These are phyloP conservation scores for Pezicula carpinea DNA, from an alignment of 2,329 filamentous ascomycete species.

Conservation along the genomic window DNA sequence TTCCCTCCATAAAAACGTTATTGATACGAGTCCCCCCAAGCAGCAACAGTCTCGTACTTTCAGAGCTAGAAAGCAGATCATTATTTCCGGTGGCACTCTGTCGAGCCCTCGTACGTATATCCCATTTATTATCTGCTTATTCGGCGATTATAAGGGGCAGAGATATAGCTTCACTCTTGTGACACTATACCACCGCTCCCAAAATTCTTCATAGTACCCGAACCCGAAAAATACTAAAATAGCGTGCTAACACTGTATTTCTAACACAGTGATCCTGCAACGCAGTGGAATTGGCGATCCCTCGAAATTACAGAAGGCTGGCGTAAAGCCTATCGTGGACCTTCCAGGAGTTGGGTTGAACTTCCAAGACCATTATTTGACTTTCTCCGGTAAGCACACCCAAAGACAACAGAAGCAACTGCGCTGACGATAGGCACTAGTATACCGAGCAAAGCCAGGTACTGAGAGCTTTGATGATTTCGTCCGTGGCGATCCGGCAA, in stretches of 20 bases:
- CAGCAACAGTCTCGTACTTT: slow-evolving; percentile 27
- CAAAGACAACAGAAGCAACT: neutral
- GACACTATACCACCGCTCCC: no score
- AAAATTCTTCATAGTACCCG: no score
- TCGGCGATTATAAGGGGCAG: no score
- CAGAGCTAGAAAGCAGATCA: slow-evolving; percentile 32
- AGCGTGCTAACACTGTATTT: no score
- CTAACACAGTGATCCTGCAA: slow-evolving; percentile 15
- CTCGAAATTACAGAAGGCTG: slow-evolving; percentile 24
- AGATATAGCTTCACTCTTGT: no score
- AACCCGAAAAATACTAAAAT: no score
- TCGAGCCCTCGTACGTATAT: slow-evolving; percentile 1
- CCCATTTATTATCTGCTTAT: no score
- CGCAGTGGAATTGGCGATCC: slow-evolving; percentile 24
- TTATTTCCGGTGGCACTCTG: slow-evolving; percentile 30
- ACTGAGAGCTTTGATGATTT: slow-evolving; percentile 80
- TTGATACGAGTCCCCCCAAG: slow-evolving; percentile 19
- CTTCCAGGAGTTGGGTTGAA: slow-evolving; percentile 37
- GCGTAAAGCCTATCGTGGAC: slow-evolving; percentile 31
- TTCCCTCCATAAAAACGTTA: slow-evolving; percentile 3
- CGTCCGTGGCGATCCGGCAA: slow-evolving; percentile 65
- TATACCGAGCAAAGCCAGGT: slow-evolving; percentile 68
- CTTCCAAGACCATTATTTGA: slow-evolving; percentile 23
- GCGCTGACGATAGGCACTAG: slow-evolving; percentile 44
- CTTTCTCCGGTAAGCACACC: slow-evolving; percentile 3